Conservation (phyloP, 2,329 filamentous ascomycete genomes). For the Hyphodiscus sp. region DNA sequence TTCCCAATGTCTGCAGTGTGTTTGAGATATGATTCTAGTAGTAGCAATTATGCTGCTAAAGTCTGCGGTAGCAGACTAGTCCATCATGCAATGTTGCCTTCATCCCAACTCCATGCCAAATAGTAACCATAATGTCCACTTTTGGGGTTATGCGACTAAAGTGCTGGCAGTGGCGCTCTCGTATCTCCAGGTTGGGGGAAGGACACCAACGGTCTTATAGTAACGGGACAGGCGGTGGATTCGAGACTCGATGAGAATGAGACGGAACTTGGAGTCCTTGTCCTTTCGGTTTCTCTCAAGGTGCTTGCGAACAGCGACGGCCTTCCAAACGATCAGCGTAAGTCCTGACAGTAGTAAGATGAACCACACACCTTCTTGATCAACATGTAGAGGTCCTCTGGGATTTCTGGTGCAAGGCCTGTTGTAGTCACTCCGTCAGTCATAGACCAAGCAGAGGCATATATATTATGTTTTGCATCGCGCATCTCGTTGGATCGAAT, state of each 20-base stretch:
- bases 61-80: conserved; percentile 19
- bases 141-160: conserved; percentile 70
- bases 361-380: conserved; percentile 86
- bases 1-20: conserved; percentile 17
- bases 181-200: conserved; percentile 96
- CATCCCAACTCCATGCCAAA: conserved; percentile 27
- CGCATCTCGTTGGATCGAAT: conserved; percentile 20
- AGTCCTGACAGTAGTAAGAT: neutral
- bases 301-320: conserved; percentile 98
- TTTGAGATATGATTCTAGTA: conserved; percentile 26
- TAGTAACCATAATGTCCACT: conserved; percentile 10
- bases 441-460: conserved; percentile 84
- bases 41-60: conserved; percentile 23
- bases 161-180: conserved; percentile 95
- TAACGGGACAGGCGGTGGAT: conserved; percentile 99
- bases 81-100: conserved; percentile 24
- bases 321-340: conserved; percentile 38
- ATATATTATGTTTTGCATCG: conserved; percentile 20
- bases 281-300: conserved; percentile 99
- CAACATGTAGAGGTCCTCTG: conserved; percentile 99
- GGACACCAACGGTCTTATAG: conserved; percentile 92
- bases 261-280: conserved; percentile 99
- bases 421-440: conserved; percentile 77
- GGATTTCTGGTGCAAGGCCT: conserved; percentile 98
- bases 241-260: conserved; percentile 99